A percentile compares a stretch with the other conserved stretches of the same genome.
These are phyloP conservation scores for Cladosporium colombiae DNA, from an alignment of 2,329 filamentous ascomycete genomes.

Conservation along the genomic window DNA sequence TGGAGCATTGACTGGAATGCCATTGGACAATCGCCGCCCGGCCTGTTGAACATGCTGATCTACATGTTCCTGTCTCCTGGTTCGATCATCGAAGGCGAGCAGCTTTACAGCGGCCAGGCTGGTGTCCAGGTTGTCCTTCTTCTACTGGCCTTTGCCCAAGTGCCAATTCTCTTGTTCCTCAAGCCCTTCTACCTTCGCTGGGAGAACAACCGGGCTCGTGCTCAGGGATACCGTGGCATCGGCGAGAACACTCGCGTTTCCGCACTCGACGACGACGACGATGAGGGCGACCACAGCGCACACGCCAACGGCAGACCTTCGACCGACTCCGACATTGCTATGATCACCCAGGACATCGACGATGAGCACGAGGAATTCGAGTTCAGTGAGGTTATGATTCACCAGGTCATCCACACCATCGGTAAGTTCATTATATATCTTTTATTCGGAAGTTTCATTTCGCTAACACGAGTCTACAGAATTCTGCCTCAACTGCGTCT, in stretches of 20 bases:
- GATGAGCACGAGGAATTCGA: slow-evolving; percentile 92
- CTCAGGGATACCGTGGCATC: slow-evolving; percentile 87
- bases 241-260: slow-evolving; percentile 86
- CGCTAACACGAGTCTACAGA: slow-evolving; percentile 48
- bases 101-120: slow-evolving; percentile 76
- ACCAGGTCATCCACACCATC: slow-evolving; percentile 98
- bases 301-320: slow-evolving; percentile 65
- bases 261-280: slow-evolving; percentile 86
- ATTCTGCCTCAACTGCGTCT: slow-evolving; percentile 99
- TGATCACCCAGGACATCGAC: slow-evolving; percentile 82
- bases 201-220: slow-evolving; percentile 88
- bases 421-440: slow-evolving; percentile 58
- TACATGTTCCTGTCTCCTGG: slow-evolving; percentile 98
- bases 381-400: slow-evolving; percentile 96
- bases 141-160: slow-evolving; percentile 79
- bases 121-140: slow-evolving; percentile 75
- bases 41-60: slow-evolving; percentile 96
- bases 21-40: slow-evolving; percentile 69
- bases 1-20: slow-evolving; percentile 88
- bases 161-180: slow-evolving; percentile 86
- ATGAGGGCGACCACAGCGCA: slow-evolving; percentile 54
- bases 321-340: slow-evolving; percentile 70
- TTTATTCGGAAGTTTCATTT: neutral
- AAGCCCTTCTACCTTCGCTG: slow-evolving; percentile 94
- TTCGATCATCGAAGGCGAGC: slow-evolving; percentile 61